phyloP scores from a whole-genome alignment of 805 yeast genomes.

The Sugiyamaella chiloensis region DNA sequence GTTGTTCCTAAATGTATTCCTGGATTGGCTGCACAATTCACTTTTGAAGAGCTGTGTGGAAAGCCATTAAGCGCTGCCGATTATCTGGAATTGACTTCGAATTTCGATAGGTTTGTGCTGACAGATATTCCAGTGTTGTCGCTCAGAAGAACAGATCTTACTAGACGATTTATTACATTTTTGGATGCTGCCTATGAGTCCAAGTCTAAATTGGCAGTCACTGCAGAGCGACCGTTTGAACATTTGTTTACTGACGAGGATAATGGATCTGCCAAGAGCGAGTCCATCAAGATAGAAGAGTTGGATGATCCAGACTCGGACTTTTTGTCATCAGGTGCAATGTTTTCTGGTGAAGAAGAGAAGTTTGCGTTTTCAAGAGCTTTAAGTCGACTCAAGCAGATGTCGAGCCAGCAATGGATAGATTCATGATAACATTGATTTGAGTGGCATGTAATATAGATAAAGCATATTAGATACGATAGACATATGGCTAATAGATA shows the following conservation, averaged over 20 bases:
- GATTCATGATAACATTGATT: slow-evolving; percentile 1
- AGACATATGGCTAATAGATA: too few relatives aligned
- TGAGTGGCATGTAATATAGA: neutral
- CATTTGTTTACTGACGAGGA: slow-evolving; percentile 72
- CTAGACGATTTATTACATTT: slow-evolving; percentile 89
- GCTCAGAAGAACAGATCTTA: slow-evolving; percentile 72
- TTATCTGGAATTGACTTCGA: slow-evolving; percentile 74
- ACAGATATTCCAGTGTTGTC: slow-evolving; percentile 91
- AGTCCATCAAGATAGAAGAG: slow-evolving; percentile 39
- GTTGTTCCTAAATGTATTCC: slow-evolving; percentile 73
- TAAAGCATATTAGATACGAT: too few relatives aligned
- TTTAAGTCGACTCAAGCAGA: slow-evolving; percentile 81
- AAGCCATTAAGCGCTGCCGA: slow-evolving; percentile 90
- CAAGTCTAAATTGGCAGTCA: slow-evolving; percentile 82
- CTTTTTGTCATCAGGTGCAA: slow-evolving; percentile 33
- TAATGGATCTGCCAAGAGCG: neutral
- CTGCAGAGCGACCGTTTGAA: slow-evolving; percentile 81
- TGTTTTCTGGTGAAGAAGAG: slow-evolving; percentile 88
- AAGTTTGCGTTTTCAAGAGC: slow-evolving; percentile 97
- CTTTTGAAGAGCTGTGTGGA: slow-evolving; percentile 85
- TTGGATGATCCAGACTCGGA: slow-evolving; percentile 70
- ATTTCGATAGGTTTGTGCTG: slow-evolving; percentile 74
- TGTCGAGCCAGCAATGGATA: slow-evolving; percentile 89
- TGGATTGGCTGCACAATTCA: slow-evolving; percentile 82
- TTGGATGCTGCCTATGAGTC: slow-evolving; percentile 94